Conservation (phyloP, 495 filamentous ascomycete species). For the Jackrogersella multiformis region DNA sequence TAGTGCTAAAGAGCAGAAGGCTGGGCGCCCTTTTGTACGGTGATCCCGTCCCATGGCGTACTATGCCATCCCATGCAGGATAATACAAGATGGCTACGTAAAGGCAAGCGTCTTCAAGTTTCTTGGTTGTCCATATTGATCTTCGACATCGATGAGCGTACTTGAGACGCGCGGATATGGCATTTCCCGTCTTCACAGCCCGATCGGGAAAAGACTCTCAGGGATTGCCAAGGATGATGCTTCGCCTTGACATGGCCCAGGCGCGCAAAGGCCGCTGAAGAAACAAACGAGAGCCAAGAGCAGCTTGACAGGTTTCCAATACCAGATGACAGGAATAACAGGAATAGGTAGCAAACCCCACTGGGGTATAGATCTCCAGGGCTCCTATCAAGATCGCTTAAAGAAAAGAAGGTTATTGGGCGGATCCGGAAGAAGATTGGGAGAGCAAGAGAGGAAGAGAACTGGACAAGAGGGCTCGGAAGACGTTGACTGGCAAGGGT, state of each 20-base stretch:
- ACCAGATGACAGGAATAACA: conserved; percentile 38
- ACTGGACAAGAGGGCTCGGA: conserved; percentile 30
- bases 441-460: conserved; percentile 9
- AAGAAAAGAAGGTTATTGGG: conserved; percentile 38
- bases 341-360: conserved; percentile 19
- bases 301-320: background rate
- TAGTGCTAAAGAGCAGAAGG: background rate
- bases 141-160: conserved; percentile 29
- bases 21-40: conserved; percentile 28
- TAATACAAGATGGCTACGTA: conserved; percentile 10
- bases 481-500: conserved; percentile 23
- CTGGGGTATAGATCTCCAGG: conserved; percentile 28
- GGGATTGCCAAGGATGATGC: conserved; percentile 18
- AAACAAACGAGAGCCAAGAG: conserved; percentile 28
- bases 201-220: conserved; percentile 27
- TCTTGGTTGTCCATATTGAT: conserved; percentile 22
- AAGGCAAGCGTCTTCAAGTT: conserved; percentile 11
- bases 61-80: conserved; percentile 1
- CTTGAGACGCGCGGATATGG: conserved; percentile 32
- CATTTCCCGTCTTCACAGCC: conserved; percentile 26
- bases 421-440: conserved; percentile 22
- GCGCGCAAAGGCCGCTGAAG: conserved; percentile 11
- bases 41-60: conserved; percentile 9
- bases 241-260: conserved; percentile 25
- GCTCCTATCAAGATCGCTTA: conserved; percentile 27